Evolutionary conservation across 495 filamentous ascomycete genomes (phyloP), one percentile per base, ranked within the genome.

Genomic region (Geopyxis carbonaria): DNA sequence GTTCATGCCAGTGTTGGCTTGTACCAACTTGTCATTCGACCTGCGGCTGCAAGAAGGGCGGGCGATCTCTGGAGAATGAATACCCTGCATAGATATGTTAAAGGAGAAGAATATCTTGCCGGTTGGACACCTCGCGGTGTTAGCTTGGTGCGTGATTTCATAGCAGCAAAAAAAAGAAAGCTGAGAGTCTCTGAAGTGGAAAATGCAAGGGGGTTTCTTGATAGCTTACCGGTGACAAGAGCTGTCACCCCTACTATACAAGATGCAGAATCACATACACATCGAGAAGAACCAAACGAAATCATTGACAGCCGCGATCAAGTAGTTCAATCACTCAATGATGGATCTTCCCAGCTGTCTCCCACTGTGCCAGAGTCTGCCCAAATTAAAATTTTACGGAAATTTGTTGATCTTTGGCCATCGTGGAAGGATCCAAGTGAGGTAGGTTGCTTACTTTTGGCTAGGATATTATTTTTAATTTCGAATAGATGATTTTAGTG

Each of bases 31-130:
- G 70, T 72, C 20, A 74, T 99, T 56, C 80, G 78, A 28, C 89
- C 89, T 0, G 73, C 80, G 8, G 82, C 84, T 15, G 82, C 87
- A 28, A 93, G 93, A 59, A 72, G 81, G 20, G 89, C 80, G 0
- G 80, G 80, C 5, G 89, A 97, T 51, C 66, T 97, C 3, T 97
- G 89, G 89, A 71, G 89, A 35, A 92, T 97, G 84, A 87, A 85
- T 57, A 94, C 83, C 2, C 75, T 82, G 33, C 75, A 87, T 45
- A 80, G 87, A 53, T 94, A 92, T 50, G 78, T 95, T 46, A 92
- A 91, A 56, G 89, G 89, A 22, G 87, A 95, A 58, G 89, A 97
- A 56, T 65, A 72, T 14, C 65, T 97, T 10, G 70, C 61, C 3
- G 69, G 73, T 16, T 97, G 89, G 89, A 73, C 75, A 21, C 89